These are phyloP conservation scores for Kodamaea plutei DNA, from an alignment of 1,139 yeast genomes.

Conservation along the genomic window DNA sequence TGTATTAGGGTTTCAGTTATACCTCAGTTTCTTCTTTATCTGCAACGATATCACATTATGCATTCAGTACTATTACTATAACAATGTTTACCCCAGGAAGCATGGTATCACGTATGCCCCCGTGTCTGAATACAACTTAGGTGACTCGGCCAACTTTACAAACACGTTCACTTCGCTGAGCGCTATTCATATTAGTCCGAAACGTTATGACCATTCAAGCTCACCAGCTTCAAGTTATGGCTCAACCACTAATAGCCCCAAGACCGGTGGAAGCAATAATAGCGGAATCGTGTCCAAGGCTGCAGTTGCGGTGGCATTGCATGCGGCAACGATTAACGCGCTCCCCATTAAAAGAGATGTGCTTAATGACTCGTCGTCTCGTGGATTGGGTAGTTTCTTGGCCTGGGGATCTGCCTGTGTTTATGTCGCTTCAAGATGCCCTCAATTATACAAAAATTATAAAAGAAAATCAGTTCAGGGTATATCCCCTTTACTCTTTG, in stretches of 20 bases:
- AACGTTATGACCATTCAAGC: constrained; percentile 1
- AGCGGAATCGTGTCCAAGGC: constrained; percentile 3
- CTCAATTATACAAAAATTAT: constrained; percentile 78
- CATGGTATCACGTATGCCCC: constrained; percentile 9
- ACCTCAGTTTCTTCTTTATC: constrained; percentile 71
- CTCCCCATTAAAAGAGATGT: constrained; percentile 12
- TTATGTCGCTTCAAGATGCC: constrained; percentile 76
- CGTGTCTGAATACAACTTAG: constrained; percentile 6
- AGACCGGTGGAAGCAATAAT: constrained; percentile 3
- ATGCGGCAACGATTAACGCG: constrained; percentile 23
- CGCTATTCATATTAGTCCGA: constrained; percentile 6
- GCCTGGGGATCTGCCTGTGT: constrained; percentile 83
- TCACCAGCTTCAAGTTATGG: constrained; percentile 5
- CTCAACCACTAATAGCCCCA: constrained; percentile 4
- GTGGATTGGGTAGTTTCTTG: constrained; percentile 46
- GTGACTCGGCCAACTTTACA: constrained; percentile 7
- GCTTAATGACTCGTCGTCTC: constrained; percentile 5
- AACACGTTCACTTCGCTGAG: neutral
- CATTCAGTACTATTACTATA: constrained; percentile 75
- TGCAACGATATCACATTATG: constrained; percentile 68
- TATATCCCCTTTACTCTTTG: constrained; percentile 71
- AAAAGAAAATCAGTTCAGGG: constrained; percentile 79
- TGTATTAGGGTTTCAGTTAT: constrained; percentile 66
- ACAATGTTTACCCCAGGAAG: constrained; percentile 31
- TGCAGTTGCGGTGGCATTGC: constrained; percentile 15